Evolutionary conservation across 1,284 basidiomycete species (phyloP).

Genomic region (Ceratobasidium sp.): DNA sequence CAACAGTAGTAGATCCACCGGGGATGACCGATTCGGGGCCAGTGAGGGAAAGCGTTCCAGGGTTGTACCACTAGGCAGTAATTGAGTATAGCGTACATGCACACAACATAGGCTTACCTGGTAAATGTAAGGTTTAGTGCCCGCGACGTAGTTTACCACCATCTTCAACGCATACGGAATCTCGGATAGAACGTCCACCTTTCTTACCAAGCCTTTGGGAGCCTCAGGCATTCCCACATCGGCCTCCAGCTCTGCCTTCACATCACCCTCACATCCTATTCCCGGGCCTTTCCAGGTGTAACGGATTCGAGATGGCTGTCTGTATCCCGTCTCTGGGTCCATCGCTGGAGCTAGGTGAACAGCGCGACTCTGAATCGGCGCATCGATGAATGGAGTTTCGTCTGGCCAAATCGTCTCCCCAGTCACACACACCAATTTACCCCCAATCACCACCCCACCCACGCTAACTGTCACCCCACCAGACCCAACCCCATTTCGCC

Average conservation of each 20-base stretch:
- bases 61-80: conserved; percentile 76
- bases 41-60: conserved; percentile 69
- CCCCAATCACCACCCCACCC: conserved; percentile 81
- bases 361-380: conserved; percentile 68
- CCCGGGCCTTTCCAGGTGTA: conserved; percentile 84
- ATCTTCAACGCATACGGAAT: conserved; percentile 92
- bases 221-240: conserved; percentile 63
- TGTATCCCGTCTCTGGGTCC: conserved; percentile 84
- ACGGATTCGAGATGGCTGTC: conserved; percentile 71
- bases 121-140: conserved; percentile 92
- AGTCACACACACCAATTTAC: conserved; percentile 76
- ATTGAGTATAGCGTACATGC: conserved; percentile 50
- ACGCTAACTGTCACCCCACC: conserved; percentile 85
- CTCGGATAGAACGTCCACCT: conserved; percentile 95
- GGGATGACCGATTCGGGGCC: conserved; percentile 64
- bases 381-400: conserved; percentile 57
- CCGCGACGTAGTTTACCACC: conserved; percentile 88
- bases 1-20: conserved; percentile 53
- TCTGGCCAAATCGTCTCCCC: conserved; percentile 73
- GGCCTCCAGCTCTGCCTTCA: conserved; percentile 63
- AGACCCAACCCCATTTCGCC: conserved; percentile 74
- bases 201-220: conserved; percentile 87
- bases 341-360: conserved; percentile 68
- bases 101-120: conserved; percentile 67
- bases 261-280: conserved; percentile 60